phyloP scores from a whole-genome alignment of 169 alveolate species.

The Eimeria brunetti region DNA sequence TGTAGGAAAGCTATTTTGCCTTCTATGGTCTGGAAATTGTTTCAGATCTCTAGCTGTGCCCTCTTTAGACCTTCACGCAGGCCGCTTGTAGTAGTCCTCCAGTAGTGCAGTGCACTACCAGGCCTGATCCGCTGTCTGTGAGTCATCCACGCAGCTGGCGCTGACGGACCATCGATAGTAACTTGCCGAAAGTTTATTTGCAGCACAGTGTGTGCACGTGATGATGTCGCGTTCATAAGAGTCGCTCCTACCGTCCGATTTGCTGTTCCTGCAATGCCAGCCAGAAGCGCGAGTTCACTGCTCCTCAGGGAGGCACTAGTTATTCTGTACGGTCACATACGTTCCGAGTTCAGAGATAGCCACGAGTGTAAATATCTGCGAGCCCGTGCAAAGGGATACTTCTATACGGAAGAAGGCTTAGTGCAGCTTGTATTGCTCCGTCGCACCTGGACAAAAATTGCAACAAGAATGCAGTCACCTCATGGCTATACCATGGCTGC shows the following conservation, averaged over 20 bases:
- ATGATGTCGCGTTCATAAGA: conserved; percentile 93
- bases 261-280: conserved; percentile 80
- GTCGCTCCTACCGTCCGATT: conserved; percentile 95
- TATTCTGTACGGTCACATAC: not conserved
- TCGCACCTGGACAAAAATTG: not conserved
- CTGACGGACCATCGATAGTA: conserved; percentile 15
- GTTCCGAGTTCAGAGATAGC: too few relatives aligned
- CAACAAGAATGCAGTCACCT: not conserved
- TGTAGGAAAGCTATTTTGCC: not conserved
- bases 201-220: conserved; percentile 95
- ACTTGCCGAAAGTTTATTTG: conserved; percentile 90
- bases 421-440: not conserved
- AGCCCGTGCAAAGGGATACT: not conserved
- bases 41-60: not conserved
- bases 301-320: not conserved
- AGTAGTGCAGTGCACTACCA: not conserved
- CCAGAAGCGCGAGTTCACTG: not conserved
- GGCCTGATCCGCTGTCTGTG: not conserved
- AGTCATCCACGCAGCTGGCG: not conserved
- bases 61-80: not conserved
- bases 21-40: not conserved
- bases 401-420: not conserved
- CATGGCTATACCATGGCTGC: not conserved
- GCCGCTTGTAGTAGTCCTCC: not conserved
- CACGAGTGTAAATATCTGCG: too few relatives aligned